Percentiles rank a stretch among this genome's conserved stretches.
Conservation (phyloP, 495 filamentous ascomycete species). For the Cenococcum geophilum region DNA sequence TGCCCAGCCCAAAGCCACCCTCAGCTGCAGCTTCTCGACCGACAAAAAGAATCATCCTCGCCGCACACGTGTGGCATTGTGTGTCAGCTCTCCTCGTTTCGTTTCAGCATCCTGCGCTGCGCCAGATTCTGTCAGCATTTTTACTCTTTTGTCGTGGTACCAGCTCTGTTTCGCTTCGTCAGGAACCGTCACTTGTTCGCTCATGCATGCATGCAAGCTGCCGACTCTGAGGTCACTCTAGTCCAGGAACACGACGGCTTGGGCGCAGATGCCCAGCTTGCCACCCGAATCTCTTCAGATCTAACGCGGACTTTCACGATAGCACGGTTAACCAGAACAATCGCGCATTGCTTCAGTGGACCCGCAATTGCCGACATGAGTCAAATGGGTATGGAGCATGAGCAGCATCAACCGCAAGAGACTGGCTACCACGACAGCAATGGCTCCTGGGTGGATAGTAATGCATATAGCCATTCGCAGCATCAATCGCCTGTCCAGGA, state of each 20-base stretch:
- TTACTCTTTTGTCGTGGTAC: slow-evolving; percentile 12
- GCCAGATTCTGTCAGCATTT: neutral
- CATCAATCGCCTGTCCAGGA: slow-evolving; percentile 44
- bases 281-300: slow-evolving; percentile 15
- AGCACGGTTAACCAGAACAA: slow-evolving; percentile 37
- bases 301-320: slow-evolving; percentile 22
- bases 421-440: slow-evolving; percentile 33
- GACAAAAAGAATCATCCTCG: neutral
- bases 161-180: slow-evolving; percentile 29
- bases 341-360: slow-evolving; percentile 11
- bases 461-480: slow-evolving; percentile 33
- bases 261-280: slow-evolving; percentile 24
- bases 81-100: slow-evolving; percentile 8
- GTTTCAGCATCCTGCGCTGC: slow-evolving; percentile 10
- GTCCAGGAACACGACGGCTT: slow-evolving; percentile 21
- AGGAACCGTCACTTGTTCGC: slow-evolving; percentile 17
- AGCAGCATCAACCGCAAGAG: slow-evolving; percentile 34
- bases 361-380: slow-evolving; percentile 31
- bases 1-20: neutral
- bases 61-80: slow-evolving; percentile 12
- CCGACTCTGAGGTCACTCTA: slow-evolving; percentile 24
- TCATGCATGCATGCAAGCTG: slow-evolving; percentile 35
- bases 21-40: neutral
- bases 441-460: slow-evolving; percentile 30
- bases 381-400: slow-evolving; percentile 40